Evolutionary conservation across 345 rosid species (phyloP), one percentile per base, ranked within the genome.

Genomic region (Citrus australasica): DNA sequence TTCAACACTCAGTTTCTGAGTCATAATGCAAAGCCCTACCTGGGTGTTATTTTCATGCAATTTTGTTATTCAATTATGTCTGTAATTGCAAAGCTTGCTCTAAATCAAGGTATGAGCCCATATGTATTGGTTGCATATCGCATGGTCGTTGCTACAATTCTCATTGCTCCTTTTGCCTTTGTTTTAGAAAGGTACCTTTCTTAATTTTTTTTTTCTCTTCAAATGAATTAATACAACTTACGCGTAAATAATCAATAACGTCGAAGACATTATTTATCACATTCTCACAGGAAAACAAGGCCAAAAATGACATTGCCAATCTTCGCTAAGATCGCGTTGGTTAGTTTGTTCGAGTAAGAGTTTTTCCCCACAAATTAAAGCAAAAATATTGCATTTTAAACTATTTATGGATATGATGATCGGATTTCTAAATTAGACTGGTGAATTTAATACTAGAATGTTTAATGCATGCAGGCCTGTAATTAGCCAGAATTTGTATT

Each of bases 401-500:
- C 51, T 1, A 11, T 3, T 1, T 13, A 46, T 13, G 5, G 14
- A 46, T 46, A 46, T 13, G 51, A 13, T 13, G 51, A 46, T 46
- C 17, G 51, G 51, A 46, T 3, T 4, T 24, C n/a, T 21, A 67
- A 19, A 37, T 33, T 66, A 38, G 71, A 11, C 7, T 32, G 6
- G 11, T 13, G 6, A 22, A 11, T 65, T 22, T 38, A 14, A 37
- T 67, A 9, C 7, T 22, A 19, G 11, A n/a, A 37, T 66, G 22
- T 4, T 16, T 37, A 37, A 53, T 46, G 51, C 51, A 35, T 38
- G 68, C 83, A 86, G 89, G 86, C 83, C 89, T 1, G 86, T 83
- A 32, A 80, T 83, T 21, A 87, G 82, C 63, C 87, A 85, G 40
- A 86, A 90, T 84, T 76, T 87, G 58, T 89, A 84, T 77, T 89